Conservation (phyloP, 1,284 basidiomycete species). For the Fistulinella staudtii region DNA sequence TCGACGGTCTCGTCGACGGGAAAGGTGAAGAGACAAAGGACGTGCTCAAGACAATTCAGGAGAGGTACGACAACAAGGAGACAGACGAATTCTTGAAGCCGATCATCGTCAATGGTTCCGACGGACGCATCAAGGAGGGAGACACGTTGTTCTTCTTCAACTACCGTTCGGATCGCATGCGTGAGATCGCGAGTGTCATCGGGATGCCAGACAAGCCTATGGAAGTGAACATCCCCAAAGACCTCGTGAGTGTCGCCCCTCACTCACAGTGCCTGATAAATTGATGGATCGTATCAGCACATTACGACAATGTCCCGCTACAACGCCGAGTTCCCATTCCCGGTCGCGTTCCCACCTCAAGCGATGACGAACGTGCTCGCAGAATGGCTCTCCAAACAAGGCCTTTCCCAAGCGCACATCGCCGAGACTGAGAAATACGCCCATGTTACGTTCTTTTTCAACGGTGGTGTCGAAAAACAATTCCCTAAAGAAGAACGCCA, state of each 20-base stretch:
- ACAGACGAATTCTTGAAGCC: constrained; percentile 95
- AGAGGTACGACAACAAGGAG: constrained; percentile 73
- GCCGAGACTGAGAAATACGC: constrained; percentile 96
- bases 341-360: constrained; percentile 85
- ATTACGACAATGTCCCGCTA: constrained; percentile 94
- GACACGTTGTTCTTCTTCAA: constrained; percentile 94
- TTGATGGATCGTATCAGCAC: constrained; percentile 40
- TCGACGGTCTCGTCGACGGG: constrained; percentile 78
- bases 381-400: constrained; percentile 80
- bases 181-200: constrained; percentile 79
- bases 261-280: not conserved
- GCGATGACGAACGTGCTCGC: constrained; percentile 89
- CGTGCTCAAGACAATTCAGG: constrained; percentile 64
- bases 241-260: constrained; percentile 51
- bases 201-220: constrained; percentile 80
- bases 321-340: constrained; percentile 84
- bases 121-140: constrained; percentile 72
- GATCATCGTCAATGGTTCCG: constrained; percentile 77
- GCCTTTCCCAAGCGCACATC: constrained; percentile 79
- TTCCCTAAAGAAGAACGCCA: constrained; percentile 79
- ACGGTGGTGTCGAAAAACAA: constrained; percentile 90
- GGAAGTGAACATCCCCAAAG: constrained; percentile 60
- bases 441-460: constrained; percentile 96
- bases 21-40: constrained; percentile 65
- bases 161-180: constrained; percentile 92